Evolutionary conservation across 2,329 filamentous ascomycete genomes (phyloP).

Genomic region (Teratosphaeria gauchensis): DNA sequence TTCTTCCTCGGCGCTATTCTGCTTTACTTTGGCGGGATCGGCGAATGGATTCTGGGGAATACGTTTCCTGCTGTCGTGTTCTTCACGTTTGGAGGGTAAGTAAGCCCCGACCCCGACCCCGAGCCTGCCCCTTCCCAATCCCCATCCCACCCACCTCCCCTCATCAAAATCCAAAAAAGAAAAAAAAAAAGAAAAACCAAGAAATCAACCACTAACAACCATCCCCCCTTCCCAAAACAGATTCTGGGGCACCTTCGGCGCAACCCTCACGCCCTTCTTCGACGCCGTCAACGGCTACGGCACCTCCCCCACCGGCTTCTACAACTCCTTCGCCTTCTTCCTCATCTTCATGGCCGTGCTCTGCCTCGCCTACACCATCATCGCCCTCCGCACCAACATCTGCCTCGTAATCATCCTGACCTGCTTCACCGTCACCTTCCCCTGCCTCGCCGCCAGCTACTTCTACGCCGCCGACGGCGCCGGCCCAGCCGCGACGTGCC

Average conservation of each 20-base stretch:
- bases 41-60: conserved; percentile 8
- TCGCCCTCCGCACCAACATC: conserved; percentile 12
- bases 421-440: conserved; percentile 12
- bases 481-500: conserved; percentile 1
- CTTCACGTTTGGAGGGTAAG: conserved; percentile 4
- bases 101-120: too few relatives aligned
- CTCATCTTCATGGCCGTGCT: conserved; percentile 8
- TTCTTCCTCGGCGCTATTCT: conserved; percentile 7
- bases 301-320: background rate
- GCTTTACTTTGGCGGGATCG: conserved; percentile 6
- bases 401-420: conserved; percentile 12
- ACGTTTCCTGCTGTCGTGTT: conserved; percentile 5
- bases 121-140: too few relatives aligned
- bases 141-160: too few relatives aligned
- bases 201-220: too few relatives aligned
- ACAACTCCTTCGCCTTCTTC: conserved; percentile 1
- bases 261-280: background rate
- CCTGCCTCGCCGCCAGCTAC: conserved; percentile 8
- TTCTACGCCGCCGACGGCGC: conserved; percentile 8
- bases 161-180: too few relatives aligned
- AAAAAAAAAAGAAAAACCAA: too few relatives aligned
- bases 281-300: conserved; percentile 4
- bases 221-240: too few relatives aligned
- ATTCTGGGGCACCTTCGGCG: conserved; percentile 1
- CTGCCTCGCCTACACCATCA: conserved; percentile 11